Percentiles rank a stretch among this genome's conserved stretches.
Evolutionary conservation across 768 basidiomycete genomes (phyloP).

Genomic region (Kwoniella sp.): DNA sequence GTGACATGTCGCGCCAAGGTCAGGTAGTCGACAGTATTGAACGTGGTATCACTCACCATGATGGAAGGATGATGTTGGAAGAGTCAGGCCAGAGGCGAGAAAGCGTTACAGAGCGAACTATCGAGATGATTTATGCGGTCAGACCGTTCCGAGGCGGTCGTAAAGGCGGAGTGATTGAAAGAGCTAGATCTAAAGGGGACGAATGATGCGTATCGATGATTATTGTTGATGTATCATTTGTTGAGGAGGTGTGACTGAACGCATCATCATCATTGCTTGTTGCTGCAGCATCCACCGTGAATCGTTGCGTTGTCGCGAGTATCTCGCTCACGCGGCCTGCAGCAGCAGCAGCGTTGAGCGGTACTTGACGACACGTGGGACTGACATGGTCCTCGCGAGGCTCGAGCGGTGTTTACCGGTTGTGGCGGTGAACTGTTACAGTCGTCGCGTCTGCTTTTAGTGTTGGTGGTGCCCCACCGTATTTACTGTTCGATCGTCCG

Average conservation of each 20-base stretch:
- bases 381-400: background rate
- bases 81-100: constrained; percentile 4
- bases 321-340: background rate
- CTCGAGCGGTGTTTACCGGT: background rate
- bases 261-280: background rate
- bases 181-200: too few species aligned
- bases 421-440: background rate
- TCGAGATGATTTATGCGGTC: too few species aligned
- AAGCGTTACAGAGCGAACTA: background rate
- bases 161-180: too few species aligned
- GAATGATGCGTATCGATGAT: too few species aligned
- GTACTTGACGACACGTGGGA: constrained; percentile 5
- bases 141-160: too few species aligned
- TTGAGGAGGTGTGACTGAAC: too few species aligned
- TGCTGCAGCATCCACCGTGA: too few species aligned
- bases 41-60: constrained; percentile 44
- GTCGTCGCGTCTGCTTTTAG: background rate
- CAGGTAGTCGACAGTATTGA: too few species aligned
- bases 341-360: background rate
- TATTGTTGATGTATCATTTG: background rate
- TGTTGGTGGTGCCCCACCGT: constrained; percentile 2
- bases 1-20: background rate
- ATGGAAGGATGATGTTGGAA: constrained; percentile 1
- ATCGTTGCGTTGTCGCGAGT: background rate
- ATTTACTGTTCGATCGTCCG: constrained; percentile 9